Conservation (phyloP, 2,329 filamentous ascomycete species). For the Neopestalotiopsis rosae region DNA sequence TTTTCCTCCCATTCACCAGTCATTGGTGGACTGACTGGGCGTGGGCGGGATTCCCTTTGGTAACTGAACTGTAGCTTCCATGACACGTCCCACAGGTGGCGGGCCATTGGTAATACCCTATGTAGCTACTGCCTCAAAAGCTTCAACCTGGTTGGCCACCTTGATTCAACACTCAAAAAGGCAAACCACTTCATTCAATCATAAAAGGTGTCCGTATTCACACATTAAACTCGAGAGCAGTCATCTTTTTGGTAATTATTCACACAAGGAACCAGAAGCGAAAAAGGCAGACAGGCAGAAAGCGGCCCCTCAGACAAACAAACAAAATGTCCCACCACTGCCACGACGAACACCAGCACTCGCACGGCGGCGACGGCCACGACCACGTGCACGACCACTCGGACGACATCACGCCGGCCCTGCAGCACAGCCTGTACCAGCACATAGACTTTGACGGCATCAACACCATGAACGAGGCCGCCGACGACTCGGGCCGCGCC, state of each 20-base stretch:
- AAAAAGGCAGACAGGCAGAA: no score
- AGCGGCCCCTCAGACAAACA: neutral
- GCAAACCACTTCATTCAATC: no score
- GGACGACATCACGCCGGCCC: conserved; percentile 88
- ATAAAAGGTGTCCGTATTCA: no score
- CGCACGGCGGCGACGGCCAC: conserved; percentile 50
- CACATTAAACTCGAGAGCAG: no score
- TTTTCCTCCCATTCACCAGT: neutral
- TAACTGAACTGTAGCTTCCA: neutral
- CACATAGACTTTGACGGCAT: conserved; percentile 91
- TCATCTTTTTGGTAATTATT: no score
- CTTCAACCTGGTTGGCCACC: neutral
- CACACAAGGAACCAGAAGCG: no score
- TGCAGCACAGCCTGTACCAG: conserved; percentile 89
- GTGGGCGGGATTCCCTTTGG: neutral
- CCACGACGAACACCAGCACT: conserved; percentile 52
- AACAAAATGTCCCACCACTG: conserved; percentile 46
- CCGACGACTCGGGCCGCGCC: conserved; percentile 69
- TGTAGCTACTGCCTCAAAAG: neutral
- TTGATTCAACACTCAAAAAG: neutral
- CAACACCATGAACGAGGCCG: conserved; percentile 81
- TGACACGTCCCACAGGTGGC: neutral
- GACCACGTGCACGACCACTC: conserved; percentile 80
- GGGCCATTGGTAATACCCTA: neutral
- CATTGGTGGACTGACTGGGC: neutral